Evolutionary conservation across 805 yeast species (phyloP), one percentile per base, ranked within the genome.

Genomic region (Kuraishia capsulata): DNA sequence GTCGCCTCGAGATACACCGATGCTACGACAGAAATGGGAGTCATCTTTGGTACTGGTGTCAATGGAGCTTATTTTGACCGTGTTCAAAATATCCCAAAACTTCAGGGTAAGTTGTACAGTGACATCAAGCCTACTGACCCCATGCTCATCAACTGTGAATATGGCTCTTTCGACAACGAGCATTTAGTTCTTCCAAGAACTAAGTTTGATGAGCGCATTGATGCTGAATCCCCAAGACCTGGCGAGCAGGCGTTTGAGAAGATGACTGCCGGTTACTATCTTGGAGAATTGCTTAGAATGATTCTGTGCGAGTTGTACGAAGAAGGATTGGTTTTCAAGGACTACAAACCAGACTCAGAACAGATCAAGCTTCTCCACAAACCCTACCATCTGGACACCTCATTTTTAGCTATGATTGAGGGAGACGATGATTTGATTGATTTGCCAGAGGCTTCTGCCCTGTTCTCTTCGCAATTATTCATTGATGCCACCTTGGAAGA

Each of bases 71-170:
- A 90, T 69, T 90, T 81, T 64, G 98, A 90, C 52, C 65, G 66
- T 39, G 81, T 80, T 39, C 57, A 65, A 35, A 77, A 80, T 55
- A 81, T 92, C 54, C 92, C 92, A 47, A 90, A 90, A 69, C 71
- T 92, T 49, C 76, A 77, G 52, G 96, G 95, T 44, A 69, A 67
- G 52, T 61, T 83, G 41, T 66, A 74, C 28, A 71, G 62, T 32
- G 96, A 88, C 57, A 73, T 89, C 50, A 58, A 74, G 30, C 61
- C 56, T 5, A 77, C 76, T 33, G 76, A 88, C 32, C 78, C 81
- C 43, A 90, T 92, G 96, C 92, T 96, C 44, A 88, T 92, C 65
- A 92, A 92, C 73, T 90, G 98, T 71, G 98, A 92, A 69, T 92
- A 92, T 67, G 97, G 98, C 54, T 90, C 97, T 10, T 92, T 92